Evolutionary conservation across 306 rosid species (phyloP).

Genomic region (Acacia melanoxylon): DNA sequence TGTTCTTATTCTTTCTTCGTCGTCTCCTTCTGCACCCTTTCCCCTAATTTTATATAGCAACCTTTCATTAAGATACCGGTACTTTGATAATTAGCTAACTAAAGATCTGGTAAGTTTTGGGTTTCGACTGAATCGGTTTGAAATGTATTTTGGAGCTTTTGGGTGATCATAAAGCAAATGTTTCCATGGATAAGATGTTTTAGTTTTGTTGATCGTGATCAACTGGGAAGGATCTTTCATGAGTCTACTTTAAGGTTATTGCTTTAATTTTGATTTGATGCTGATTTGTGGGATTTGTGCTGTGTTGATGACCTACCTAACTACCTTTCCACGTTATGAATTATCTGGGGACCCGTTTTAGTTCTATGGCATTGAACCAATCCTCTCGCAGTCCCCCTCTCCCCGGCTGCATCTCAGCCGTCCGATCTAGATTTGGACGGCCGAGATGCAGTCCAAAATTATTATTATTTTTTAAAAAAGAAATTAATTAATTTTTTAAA

Average conservation of each 20-base stretch:
- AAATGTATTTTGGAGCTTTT: not conserved
- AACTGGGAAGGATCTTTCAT: not conserved
- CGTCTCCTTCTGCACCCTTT: not conserved
- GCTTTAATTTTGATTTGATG: slow-evolving; percentile 19
- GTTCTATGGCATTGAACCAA: slow-evolving; percentile 1
- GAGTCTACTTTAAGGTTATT: not conserved
- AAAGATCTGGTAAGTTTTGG: not conserved
- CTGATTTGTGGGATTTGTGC: slow-evolving; percentile 29
- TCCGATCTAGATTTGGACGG: too few relatives aligned
- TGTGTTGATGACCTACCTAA: not conserved
- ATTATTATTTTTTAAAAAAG: too few relatives aligned
- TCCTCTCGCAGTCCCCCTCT: too few relatives aligned
- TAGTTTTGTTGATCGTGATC: not conserved
- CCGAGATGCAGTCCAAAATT: too few relatives aligned
- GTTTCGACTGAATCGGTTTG: slow-evolving; percentile 21
- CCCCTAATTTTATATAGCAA: not conserved
- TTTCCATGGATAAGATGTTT: slow-evolving; percentile 4
- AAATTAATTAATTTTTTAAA: too few relatives aligned
- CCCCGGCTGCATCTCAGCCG: too few relatives aligned
- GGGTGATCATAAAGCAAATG: not conserved
- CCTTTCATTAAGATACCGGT: not conserved
- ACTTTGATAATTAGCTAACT: not conserved
- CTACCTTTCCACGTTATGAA: not conserved
- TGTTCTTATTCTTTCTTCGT: not conserved
- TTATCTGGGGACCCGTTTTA: slow-evolving; percentile 9